A percentile compares a stretch with the other conserved stretches of the same genome.
Conservation (phyloP, 345 rosid genomes). For the Eucalyptus sp. region DNA sequence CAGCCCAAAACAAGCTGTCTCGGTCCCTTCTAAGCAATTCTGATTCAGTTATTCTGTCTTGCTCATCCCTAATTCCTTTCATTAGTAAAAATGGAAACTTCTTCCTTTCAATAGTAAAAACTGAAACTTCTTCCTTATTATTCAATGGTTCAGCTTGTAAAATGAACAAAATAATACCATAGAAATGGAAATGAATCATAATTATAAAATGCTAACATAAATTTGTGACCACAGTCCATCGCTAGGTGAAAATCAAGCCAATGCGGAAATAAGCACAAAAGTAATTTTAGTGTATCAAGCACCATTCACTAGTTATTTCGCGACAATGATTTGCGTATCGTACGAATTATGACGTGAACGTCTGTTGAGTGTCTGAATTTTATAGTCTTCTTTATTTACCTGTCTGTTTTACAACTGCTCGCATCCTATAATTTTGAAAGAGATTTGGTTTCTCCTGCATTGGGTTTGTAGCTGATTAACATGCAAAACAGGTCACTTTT, state of each 20-base stretch:
- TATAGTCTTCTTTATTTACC: not conserved
- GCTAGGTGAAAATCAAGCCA: not conserved
- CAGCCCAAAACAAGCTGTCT: not conserved
- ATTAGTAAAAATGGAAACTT: too few relatives aligned
- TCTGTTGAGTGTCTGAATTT: not conserved
- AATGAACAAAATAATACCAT: not conserved
- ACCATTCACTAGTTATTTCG: not conserved
- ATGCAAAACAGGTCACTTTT: not conserved
- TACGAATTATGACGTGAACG: not conserved
- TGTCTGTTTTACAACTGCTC: not conserved
- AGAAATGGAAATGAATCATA: not conserved
- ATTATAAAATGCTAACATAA: not conserved
- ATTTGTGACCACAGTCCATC: not conserved
- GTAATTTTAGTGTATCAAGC: not conserved
- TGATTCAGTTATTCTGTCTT: not conserved
- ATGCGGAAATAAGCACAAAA: too few relatives aligned
- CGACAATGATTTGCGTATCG: not conserved
- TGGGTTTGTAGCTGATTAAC: not conserved
- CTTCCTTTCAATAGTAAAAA: not conserved
- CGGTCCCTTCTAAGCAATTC: fast-evolving
- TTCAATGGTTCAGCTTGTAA: not conserved
- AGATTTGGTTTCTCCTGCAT: not conserved
- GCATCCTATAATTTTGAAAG: not conserved
- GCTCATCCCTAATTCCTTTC: not conserved
- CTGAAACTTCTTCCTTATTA: not conserved